phyloP scores from a whole-genome alignment of 352 stramenopile genomes.

The Phytopythium aichiense region DNA sequence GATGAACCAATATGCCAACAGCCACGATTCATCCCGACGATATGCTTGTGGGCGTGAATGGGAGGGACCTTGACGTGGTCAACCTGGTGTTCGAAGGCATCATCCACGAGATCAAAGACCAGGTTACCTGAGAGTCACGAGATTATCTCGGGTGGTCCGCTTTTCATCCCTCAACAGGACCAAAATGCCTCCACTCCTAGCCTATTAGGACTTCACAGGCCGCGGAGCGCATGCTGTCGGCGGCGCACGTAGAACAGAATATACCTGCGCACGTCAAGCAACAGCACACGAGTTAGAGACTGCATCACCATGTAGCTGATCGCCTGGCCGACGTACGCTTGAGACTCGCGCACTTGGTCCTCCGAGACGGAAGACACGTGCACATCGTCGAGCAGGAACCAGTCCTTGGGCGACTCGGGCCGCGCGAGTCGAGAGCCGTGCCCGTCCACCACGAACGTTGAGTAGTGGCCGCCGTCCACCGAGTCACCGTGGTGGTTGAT shows the following conservation, averaged over 20 bases:
- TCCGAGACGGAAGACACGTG: slow-evolving; percentile 31
- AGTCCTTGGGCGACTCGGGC: slow-evolving; percentile 20
- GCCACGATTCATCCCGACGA: no score
- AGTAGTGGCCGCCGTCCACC: slow-evolving; percentile 72
- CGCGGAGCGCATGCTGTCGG: neutral
- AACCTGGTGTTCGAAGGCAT: no score
- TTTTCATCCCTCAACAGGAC: no score
- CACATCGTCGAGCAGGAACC: slow-evolving; percentile 62
- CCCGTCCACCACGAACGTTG: slow-evolving; percentile 35
- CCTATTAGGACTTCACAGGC: neutral
- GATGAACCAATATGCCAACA: no score
- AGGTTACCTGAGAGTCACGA: no score
- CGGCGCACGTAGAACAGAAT: slow-evolving; percentile 21
- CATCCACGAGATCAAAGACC: no score
- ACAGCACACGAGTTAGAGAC: neutral
- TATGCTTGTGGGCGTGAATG: no score
- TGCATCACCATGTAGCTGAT: neutral
- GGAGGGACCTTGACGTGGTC: no score
- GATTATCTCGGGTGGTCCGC: no score
- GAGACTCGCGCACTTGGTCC: slow-evolving; percentile 35
- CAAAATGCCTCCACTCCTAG: no score
- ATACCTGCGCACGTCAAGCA: slow-evolving; percentile 12
- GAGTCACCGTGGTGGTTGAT: slow-evolving; percentile 68
- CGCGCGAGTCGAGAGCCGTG: neutral
- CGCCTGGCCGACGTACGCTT: slow-evolving; percentile 39